phyloP scores from a whole-genome alignment of 768 basidiomycete species.

The Amanita phalloides region DNA sequence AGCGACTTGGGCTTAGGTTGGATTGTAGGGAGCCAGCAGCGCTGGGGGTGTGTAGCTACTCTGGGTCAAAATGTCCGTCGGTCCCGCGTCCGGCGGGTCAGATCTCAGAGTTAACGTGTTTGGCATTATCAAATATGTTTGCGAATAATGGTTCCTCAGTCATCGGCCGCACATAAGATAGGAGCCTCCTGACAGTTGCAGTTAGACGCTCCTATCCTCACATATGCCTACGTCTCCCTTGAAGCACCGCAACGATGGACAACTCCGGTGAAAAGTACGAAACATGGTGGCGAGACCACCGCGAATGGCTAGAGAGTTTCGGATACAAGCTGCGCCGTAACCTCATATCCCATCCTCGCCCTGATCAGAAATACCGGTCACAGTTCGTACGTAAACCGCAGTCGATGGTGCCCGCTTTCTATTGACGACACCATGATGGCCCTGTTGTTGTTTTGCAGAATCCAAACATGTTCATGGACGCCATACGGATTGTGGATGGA shows the following conservation, averaged over 20 bases:
- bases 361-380: slow-evolving; percentile 10
- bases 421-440: background rate
- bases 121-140: too few species aligned
- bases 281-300: slow-evolving; percentile 15
- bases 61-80: too few species aligned
- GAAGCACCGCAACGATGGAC: background rate
- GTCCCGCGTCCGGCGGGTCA: too few species aligned
- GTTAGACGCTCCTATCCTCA: background rate
- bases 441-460: background rate
- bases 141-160: too few species aligned
- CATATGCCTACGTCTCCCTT: background rate
- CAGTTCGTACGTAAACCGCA: background rate
- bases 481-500: slow-evolving; percentile 19
- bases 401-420: background rate
- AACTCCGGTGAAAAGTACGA: slow-evolving; percentile 2
- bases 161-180: too few species aligned
- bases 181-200: background rate
- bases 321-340: slow-evolving; percentile 23
- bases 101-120: too few species aligned
- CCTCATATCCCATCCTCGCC: slow-evolving; percentile 17
- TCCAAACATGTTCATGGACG: slow-evolving; percentile 17
- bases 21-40: too few species aligned
- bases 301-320: slow-evolving; percentile 15
- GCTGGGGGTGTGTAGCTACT: too few species aligned
- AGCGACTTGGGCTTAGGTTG: too few species aligned